Base-by-base conservation (phyloP, 768 basidiomycete genomes). In the Tylopilus vinaceipallidus region DNA sequence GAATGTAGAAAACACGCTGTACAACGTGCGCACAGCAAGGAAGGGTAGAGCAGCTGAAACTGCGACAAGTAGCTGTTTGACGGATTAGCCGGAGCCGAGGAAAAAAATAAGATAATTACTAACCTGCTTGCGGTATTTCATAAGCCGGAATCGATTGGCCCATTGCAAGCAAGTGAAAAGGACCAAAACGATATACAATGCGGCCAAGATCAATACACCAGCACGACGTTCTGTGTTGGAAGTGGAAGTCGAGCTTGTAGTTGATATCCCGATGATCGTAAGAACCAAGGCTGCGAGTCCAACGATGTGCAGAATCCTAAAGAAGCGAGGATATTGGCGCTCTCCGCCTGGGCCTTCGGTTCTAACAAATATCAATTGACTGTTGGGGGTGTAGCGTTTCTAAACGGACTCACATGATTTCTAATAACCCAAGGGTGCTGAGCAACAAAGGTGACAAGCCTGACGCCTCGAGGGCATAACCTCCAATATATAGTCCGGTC, bases 1-100 rank as follows among this genome's bases (percentile, higher is more conserved):
- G 70, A 78, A 86, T 6, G 77, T 77, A 23, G 78, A 73, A 35
- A 87, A 72, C 30, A 87, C 66, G 37, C 76, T 72, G 58, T 86
- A 87, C 4, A 67, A 20, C 13, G 61, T 47, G 11, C 66, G 66
- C 29, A 80, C 76, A 16, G 76, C 79, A 27, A 88, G 70, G 66
- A 85, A 80, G 5, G 83, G 83, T 13, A 87, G 68, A 9, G 80
- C 82, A 40, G 68, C 23, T 19, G 79, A 70, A 38, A 85, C 66
- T 23, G 81, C 83, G 24, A 59, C 54, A 34, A 88, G 74, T 13
- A 88, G 72, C 86, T 87, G 46, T 40, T 49, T 24, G 20, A 37
- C 29, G 39, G 35, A n/a, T 65, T 23, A 52, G 51, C 35, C 19
- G 47, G 24, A 16, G 48, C 30, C 46, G 45, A 44, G 17, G 32